A percentile compares a stretch with the other conserved stretches of the same genome.
These are phyloP conservation scores for Mycogone perniciosa DNA, from an alignment of 2,329 filamentous ascomycete genomes.

Conservation along the genomic window DNA sequence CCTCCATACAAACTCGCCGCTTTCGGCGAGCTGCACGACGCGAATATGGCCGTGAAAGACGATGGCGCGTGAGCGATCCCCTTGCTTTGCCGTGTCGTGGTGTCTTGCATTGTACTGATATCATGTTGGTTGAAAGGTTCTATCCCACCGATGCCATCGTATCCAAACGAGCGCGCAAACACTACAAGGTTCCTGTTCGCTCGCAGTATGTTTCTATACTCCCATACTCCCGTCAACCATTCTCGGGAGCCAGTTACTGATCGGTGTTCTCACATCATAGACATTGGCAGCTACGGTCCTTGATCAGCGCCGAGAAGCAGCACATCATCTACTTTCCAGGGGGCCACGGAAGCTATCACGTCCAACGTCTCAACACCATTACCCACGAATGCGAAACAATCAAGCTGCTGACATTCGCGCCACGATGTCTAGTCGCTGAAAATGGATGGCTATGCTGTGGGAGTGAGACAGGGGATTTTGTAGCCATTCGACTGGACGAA, in stretches of 20 bases:
- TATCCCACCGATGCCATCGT: slow-evolving; percentile 61
- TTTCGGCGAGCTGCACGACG: neutral
- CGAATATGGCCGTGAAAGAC: slow-evolving; percentile 48
- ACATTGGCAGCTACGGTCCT: slow-evolving; percentile 84
- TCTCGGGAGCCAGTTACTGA: neutral
- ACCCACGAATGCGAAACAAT: slow-evolving; percentile 67
- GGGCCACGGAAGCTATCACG: slow-evolving; percentile 56
- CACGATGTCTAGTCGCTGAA: slow-evolving; percentile 81
- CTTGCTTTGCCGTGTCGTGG: neutral
- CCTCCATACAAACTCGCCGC: neutral
- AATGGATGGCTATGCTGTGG: slow-evolving; percentile 88
- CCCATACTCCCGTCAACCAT: neutral
- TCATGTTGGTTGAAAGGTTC: slow-evolving; percentile 38
- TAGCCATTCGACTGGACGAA: slow-evolving; percentile 61
- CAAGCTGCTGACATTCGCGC: slow-evolving; percentile 62
- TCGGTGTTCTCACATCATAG: slow-evolving; percentile 32
- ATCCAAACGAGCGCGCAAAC: slow-evolving; percentile 53
- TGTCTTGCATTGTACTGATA: slow-evolving; percentile 1
- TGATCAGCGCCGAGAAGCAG: slow-evolving; percentile 73
- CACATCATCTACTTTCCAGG: slow-evolving; percentile 81
- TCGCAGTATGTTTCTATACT: slow-evolving; percentile 48
- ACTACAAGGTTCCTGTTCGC: slow-evolving; percentile 61
- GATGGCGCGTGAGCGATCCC: slow-evolving; percentile 41
- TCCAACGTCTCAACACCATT: slow-evolving; percentile 63
- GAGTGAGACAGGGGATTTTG: slow-evolving; percentile 81